These are phyloP conservation scores for Fermentozyma sake DNA, from an alignment of 1,139 yeast genomes.

Conservation along the genomic window DNA sequence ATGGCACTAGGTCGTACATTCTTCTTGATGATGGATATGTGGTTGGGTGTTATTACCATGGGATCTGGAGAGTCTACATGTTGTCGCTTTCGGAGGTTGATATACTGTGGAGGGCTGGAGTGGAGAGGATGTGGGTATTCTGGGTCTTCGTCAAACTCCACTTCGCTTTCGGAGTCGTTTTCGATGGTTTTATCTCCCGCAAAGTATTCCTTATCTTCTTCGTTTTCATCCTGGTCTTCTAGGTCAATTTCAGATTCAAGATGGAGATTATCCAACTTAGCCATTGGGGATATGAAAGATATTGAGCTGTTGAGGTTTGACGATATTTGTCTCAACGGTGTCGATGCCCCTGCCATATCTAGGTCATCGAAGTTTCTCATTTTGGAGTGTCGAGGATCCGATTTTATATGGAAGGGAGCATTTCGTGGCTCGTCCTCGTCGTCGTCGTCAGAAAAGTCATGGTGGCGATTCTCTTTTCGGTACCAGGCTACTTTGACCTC, in stretches of 20 bases:
- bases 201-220: constrained; percentile 8
- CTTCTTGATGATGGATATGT: constrained; percentile 2
- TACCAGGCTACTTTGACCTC: too few relatives aligned
- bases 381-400: too few relatives aligned
- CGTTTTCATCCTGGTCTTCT: constrained; percentile 4
- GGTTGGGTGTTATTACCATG: constrained; percentile 12
- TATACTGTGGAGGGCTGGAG: constrained; percentile 11
- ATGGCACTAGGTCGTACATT: constrained; percentile 8
- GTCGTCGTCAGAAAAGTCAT: constrained; percentile 15
- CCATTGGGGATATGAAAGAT: constrained; percentile 35
- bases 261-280: constrained; percentile 13
- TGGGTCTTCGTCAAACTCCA: constrained; percentile 10
- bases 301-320: constrained; percentile 13
- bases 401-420: too few relatives aligned
- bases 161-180: constrained; percentile 13
- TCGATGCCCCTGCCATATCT: constrained; percentile 29
- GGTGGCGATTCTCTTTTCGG: constrained; percentile 7
- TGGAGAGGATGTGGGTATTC: too few relatives aligned
- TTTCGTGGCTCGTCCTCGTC: constrained; percentile 15
- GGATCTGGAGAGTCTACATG: constrained; percentile 14
- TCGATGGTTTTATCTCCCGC: constrained; percentile 14
- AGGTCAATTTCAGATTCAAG: constrained; percentile 11
- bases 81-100: constrained; percentile 15
- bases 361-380: constrained; percentile 16
- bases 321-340: constrained; percentile 23